phyloP scores from a whole-genome alignment of 179 eudicot genomes.

The Vitellaria paradoxa region DNA sequence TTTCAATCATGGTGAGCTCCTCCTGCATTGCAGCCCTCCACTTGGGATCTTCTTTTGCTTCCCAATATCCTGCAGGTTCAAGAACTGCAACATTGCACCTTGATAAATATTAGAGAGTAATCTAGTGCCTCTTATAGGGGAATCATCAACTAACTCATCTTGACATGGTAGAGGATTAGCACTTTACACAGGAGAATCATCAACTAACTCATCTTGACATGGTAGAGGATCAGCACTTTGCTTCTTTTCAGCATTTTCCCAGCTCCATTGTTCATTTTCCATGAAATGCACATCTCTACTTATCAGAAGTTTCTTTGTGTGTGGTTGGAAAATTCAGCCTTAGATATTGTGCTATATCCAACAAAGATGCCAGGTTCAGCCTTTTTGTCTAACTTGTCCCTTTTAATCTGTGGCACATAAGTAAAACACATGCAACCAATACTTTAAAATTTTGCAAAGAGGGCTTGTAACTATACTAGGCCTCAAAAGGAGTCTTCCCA shows the following conservation, averaged over 20 bases:
- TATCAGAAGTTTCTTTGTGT: not conserved
- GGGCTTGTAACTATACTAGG: not conserved
- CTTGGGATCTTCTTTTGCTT: not conserved
- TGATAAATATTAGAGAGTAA: too few species aligned
- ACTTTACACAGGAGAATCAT: too few species aligned
- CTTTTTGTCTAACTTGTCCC: not conserved
- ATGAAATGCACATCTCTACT: not conserved
- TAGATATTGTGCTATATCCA: not conserved
- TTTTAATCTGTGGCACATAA: not conserved
- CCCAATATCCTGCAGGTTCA: not conserved
- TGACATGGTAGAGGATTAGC: too few species aligned
- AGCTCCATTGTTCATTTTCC: not conserved
- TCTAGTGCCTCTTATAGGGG: too few species aligned
- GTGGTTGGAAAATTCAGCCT: not conserved
- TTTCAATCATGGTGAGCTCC: not conserved
- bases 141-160: too few species aligned
- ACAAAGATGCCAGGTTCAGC: not conserved
- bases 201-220: too few species aligned
- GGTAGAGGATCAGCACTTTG: not conserved
- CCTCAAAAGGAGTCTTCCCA: not conserved
- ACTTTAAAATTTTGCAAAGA: not conserved
- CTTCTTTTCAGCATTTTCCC: not conserved
- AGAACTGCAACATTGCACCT: too few species aligned
- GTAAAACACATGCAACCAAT: not conserved
- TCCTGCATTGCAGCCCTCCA: not conserved